Base-by-base conservation (phyloP, 768 basidiomycete genomes). In the Boletus tomentosulus region DNA sequence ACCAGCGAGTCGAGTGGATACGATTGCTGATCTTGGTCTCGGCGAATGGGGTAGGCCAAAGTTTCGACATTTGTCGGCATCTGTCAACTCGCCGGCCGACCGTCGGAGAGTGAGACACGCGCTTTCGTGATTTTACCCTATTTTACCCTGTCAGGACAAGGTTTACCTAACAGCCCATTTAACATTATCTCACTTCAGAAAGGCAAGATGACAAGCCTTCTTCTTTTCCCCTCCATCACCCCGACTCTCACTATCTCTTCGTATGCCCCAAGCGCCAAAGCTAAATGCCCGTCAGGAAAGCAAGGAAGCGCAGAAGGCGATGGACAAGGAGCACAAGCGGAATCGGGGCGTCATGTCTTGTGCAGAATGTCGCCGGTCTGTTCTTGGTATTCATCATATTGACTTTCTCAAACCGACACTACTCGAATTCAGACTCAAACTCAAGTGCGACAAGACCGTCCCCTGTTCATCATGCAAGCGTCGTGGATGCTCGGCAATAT, bases 401-500 rank as follows among this genome's bases (percentile, higher is more conserved):
- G 9, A 30, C 43, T 27, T 54, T 35, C 8, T 44, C 46, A 30
- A 44, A 39, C 27, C 28, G 28, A 57, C 45, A n/a, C 37, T 22
- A 3, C 13, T 11, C 16, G 6, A 25, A 16, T 7, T 19, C 60
- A 85, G 85, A 28, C 74, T 87, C 38, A 86, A 87, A 63, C 66
- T 87, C 42, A 86, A 85, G 67, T 89, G 87, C 67, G 85, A 89
- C 70, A 89, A 89, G 69, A 86, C 79, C 3, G 79, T 77, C 12
- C 76, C 75, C 1, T 78, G 78, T 57, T 71, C 75, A 1, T 79
- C 76, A 6, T 85, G 87, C 66, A 87, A 83, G 64, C 81, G 87
- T 39, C 74, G 87, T 59, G 87, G 87, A 28, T 89, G 87, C 62
- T 80, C 84, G 6, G 83, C 84, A 11, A 89, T 90, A 50, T 90